phyloP scores from a whole-genome alignment of 129 eudicot genomes.

The Flaveria linearis region DNA sequence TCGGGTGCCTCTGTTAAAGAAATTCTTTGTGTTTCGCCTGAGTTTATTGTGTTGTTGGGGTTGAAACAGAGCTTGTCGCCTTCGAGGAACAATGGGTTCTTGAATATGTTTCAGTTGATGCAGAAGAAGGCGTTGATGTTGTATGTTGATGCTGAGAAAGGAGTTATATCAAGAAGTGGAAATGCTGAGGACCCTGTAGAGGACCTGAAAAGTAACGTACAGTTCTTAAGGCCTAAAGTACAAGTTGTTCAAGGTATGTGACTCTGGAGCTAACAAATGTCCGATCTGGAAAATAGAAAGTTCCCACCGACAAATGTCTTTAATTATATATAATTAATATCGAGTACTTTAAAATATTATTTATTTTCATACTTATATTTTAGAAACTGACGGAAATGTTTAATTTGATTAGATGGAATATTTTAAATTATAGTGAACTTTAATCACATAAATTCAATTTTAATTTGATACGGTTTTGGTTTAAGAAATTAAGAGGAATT shows the following conservation, averaged over 20 bases:
- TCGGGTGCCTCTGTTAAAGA: too few relatives aligned
- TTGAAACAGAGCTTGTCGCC: too few relatives aligned
- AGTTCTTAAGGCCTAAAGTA: too few relatives aligned
- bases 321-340: too few relatives aligned
- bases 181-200: background rate
- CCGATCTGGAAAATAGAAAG: too few relatives aligned
- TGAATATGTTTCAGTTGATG: slow-evolving; percentile 59
- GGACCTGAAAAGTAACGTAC: background rate
- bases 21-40: too few relatives aligned
- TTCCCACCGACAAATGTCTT: too few relatives aligned
- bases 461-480: background rate
- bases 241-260: too few relatives aligned
- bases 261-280: too few relatives aligned
- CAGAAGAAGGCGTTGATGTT: slow-evolving; percentile 73
- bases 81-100: too few relatives aligned
- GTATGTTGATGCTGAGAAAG: slow-evolving; percentile 61
- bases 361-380: too few relatives aligned
- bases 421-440: background rate
- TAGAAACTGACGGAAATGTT: background rate
- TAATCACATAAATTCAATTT: background rate
- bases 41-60: too few relatives aligned
- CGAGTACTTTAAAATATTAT: background rate
- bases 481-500: background rate
- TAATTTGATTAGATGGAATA: background rate
- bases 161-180: slow-evolving; percentile 20